Evolutionary conservation across 106 monocot genomes (phyloP), one percentile per base, ranked within the genome.

Genomic region (Xerophyta viscosa): DNA sequence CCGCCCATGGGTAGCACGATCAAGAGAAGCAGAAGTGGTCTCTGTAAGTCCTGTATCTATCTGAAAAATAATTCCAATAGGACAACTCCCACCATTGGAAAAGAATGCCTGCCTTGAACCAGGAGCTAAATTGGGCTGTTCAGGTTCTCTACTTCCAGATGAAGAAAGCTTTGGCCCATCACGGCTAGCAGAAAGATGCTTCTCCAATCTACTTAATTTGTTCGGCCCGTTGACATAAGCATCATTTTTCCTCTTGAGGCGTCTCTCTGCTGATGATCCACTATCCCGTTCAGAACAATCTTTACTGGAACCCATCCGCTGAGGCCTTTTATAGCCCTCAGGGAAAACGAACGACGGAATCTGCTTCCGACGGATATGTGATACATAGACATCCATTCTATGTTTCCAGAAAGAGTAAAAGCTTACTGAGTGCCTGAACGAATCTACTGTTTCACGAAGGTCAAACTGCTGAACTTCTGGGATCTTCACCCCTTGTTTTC

Each of bases 331-430:
- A 31, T 78, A 81, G n/a, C 98, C 86, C 21, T 74, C 66, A 37
- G 98, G 90, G 28, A 98, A 90, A 31, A 98, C 98, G 74, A 90
- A 98, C 1, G 45, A 50, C 20, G 91, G 91, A 52, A 92, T 65
- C 37, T 63, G 66, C 60, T 73, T 75, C 8, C 86, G 72, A 36
- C 79, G 81, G 48, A 86, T 77, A 66, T 92, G 91, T 51, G 78
- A 71, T 29, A 91, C 82, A 37, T 86, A 78, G 22, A 92, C 82
- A 14, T 82, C 78, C 91, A 92, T 92, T 29, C 86, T 86, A 20
- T 57, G 61, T 63, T 70, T 86, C 91, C 86, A 92, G 1, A 65
- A 46, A 13, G 64, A 53, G 37, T 86, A 86, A 21, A 46, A 58
- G 24, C 50, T 46, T n/a, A 92, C 79, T 29, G 66, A 31, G 39